These are phyloP conservation scores for Venturia asperata DNA, from an alignment of 2,329 filamentous ascomycete genomes.

Conservation along the genomic window DNA sequence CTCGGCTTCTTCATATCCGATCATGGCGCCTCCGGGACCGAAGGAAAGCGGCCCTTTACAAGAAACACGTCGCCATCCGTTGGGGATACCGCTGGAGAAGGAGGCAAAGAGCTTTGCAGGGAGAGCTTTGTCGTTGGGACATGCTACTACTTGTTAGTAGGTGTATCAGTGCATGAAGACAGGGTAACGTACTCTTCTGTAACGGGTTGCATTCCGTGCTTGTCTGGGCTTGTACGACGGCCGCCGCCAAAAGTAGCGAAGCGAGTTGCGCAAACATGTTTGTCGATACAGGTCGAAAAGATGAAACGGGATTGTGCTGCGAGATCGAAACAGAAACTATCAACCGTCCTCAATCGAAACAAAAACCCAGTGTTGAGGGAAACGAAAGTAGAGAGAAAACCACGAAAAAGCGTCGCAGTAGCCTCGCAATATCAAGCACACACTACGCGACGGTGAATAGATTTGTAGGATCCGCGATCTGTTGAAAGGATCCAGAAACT, in stretches of 20 bases:
- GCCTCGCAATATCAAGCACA: no score
- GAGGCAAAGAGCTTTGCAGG: constrained; percentile 31
- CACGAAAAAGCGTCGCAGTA: no score
- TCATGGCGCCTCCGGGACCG: constrained; percentile 37
- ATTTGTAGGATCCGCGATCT: no score
- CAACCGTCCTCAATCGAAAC: not conserved
- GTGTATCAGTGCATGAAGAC: no score
- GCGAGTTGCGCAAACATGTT: not conserved
- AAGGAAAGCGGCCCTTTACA: constrained; percentile 39
- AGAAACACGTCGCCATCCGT: constrained; percentile 32
- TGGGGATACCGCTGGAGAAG: constrained; percentile 32
- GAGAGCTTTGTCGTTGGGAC: constrained; percentile 39
- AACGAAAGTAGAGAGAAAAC: not conserved
- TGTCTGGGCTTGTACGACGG: constrained; percentile 33
- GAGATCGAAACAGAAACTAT: not conserved
- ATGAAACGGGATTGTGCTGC: no score
- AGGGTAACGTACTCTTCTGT: constrained; percentile 29
- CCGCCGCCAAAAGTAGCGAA: not conserved
- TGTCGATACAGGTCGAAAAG: no score
- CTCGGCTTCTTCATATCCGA: not conserved
- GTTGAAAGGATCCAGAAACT: no score
- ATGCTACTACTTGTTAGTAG: constrained; percentile 23
- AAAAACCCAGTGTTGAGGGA: not conserved
- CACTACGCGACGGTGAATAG: no score
- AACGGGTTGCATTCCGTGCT: constrained; percentile 40